Conservation (phyloP, 2,329 filamentous ascomycete species). For the Diplocarpon mali region DNA sequence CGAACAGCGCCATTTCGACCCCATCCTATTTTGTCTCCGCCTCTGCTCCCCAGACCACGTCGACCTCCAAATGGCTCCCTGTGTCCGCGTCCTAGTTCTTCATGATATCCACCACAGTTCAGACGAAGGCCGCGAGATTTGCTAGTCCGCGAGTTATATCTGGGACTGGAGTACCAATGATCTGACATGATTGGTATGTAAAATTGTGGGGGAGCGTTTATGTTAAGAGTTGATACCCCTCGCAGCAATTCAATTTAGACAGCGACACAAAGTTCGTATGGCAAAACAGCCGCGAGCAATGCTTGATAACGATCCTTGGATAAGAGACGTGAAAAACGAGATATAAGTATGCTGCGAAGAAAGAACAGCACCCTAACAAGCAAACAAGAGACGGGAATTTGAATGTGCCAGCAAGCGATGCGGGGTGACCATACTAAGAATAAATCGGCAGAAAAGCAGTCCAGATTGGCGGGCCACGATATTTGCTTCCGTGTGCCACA, state of each 20-base stretch:
- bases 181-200: slow-evolving; percentile 1
- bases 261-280: not conserved
- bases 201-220: not conserved
- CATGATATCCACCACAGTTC: not conserved
- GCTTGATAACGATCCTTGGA: not conserved
- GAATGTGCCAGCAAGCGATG: slow-evolving; percentile 1
- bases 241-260: not conserved
- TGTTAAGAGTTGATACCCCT: not conserved
- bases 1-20: slow-evolving; percentile 2
- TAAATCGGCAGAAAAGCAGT: not conserved
- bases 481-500: not conserved
- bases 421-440: not conserved
- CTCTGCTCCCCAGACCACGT: slow-evolving; percentile 2
- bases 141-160: not conserved
- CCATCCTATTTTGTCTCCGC: slow-evolving; percentile 4
- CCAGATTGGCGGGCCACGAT: not conserved
- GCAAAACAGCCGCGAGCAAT: not conserved
- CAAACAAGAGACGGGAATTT: not conserved
- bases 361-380: not conserved
- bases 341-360: not conserved
- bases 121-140: not conserved
- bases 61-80: not conserved
- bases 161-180: not conserved
- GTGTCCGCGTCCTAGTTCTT: not conserved
- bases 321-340: not conserved